Conservation (phyloP, 2,329 filamentous ascomycete genomes). For the Aspergillus glaucus region DNA sequence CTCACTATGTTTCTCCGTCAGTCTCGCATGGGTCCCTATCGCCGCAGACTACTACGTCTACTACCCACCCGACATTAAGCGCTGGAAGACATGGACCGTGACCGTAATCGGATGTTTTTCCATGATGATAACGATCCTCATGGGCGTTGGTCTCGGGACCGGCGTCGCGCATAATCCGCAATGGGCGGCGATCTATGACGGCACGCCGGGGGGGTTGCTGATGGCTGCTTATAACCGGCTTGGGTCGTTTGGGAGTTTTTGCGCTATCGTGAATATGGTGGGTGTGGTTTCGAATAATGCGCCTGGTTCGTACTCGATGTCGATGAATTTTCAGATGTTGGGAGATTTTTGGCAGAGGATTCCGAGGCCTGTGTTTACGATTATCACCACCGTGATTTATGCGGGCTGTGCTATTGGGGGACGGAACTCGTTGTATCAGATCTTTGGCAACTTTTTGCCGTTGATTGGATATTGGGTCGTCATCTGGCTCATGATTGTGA, state of each 20-base stretch:
- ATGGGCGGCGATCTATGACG: neutral
- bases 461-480: slow-evolving; percentile 44
- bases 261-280: slow-evolving; percentile 38
- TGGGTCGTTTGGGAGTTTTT: slow-evolving; percentile 39
- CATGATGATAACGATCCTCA: slow-evolving; percentile 29
- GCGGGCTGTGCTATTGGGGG: slow-evolving; percentile 40
- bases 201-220: slow-evolving; percentile 31
- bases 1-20: slow-evolving; percentile 30
- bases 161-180: slow-evolving; percentile 27
- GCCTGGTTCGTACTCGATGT: slow-evolving; percentile 41
- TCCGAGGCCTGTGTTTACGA: slow-evolving; percentile 40
- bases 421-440: slow-evolving; percentile 37
- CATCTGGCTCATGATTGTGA: slow-evolving; percentile 37
- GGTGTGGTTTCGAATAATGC: slow-evolving; percentile 41
- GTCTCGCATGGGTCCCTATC: slow-evolving; percentile 30
- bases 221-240: slow-evolving; percentile 34
- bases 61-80: slow-evolving; percentile 32
- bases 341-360: slow-evolving; percentile 32
- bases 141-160: slow-evolving; percentile 39
- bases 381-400: slow-evolving; percentile 36
- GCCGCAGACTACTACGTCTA: slow-evolving; percentile 42
- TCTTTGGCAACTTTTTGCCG: slow-evolving; percentile 42
- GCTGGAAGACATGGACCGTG: slow-evolving; percentile 31
- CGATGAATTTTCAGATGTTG: slow-evolving; percentile 40
- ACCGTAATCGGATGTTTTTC: slow-evolving; percentile 32